Percentiles rank a stretch among this genome's conserved stretches.
Evolutionary conservation across 495 filamentous ascomycete species (phyloP).

Genomic region (Trypethelium eluteriae): DNA sequence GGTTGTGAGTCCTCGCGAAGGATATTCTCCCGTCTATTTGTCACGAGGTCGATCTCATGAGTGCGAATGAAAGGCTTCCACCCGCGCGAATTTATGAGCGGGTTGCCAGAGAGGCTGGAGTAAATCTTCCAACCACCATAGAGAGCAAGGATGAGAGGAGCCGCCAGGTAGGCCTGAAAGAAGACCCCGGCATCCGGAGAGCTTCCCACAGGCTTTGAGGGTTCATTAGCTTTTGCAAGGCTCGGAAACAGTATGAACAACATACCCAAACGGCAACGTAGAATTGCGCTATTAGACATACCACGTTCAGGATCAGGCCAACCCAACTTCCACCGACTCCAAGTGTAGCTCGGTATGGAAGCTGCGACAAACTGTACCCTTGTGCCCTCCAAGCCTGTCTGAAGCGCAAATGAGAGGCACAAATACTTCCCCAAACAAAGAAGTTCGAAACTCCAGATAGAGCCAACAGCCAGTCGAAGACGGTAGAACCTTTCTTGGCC

Average conservation of each 20-base stretch:
- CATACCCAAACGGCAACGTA: slow-evolving; percentile 44
- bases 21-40: slow-evolving; percentile 24
- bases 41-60: slow-evolving; percentile 28
- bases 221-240: background rate
- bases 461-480: slow-evolving; percentile 61
- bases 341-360: slow-evolving; percentile 59
- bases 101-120: slow-evolving; percentile 14
- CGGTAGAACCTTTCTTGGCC: slow-evolving; percentile 7
- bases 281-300: slow-evolving; percentile 58
- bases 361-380: slow-evolving; percentile 58
- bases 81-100: slow-evolving; percentile 14
- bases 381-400: slow-evolving; percentile 58
- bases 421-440: slow-evolving; percentile 66
- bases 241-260: background rate
- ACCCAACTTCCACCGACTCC: slow-evolving; percentile 63
- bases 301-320: slow-evolving; percentile 51
- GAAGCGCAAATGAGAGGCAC: slow-evolving; percentile 68
- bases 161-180: slow-evolving; percentile 29
- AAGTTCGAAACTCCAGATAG: slow-evolving; percentile 60
- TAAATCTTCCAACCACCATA: slow-evolving; percentile 28
- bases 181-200: slow-evolving; percentile 23
- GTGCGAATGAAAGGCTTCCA: slow-evolving; percentile 18
- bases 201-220: slow-evolving; percentile 21
- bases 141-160: slow-evolving; percentile 23
- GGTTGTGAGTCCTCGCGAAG: background rate